These are phyloP conservation scores for Angomonas ambiguus DNA, from an alignment of 208 protist species.

Conservation along the genomic window DNA sequence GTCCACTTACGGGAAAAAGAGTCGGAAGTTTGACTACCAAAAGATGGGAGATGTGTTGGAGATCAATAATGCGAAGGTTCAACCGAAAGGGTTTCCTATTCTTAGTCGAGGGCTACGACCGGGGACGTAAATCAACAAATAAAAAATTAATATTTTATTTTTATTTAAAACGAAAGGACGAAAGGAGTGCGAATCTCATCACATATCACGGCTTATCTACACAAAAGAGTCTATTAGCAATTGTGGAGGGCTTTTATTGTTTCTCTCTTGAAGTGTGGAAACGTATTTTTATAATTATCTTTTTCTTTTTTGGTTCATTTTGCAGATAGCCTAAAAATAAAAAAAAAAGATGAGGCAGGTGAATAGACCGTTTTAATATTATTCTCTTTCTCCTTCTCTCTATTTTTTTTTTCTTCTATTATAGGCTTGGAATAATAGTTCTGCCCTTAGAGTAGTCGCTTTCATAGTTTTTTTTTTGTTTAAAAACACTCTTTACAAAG, in stretches of 20 bases:
- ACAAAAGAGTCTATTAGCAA: background rate
- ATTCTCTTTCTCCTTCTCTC: background rate
- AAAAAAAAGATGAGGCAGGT: no score
- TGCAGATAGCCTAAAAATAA: no score
- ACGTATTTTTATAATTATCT: background rate
- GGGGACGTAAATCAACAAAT: background rate
- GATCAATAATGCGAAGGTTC: constrained; percentile 89
- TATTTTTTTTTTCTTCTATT: constrained; percentile 1
- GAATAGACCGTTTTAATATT: no score
- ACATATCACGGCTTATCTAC: no score
- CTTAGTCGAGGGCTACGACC: constrained; percentile 65
- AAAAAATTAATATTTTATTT: background rate
- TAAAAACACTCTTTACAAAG: no score
- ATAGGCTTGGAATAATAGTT: background rate
- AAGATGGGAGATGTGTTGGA: constrained; percentile 90
- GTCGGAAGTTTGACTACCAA: constrained; percentile 79
- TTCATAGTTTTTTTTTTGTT: background rate
- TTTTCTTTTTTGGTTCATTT: no score
- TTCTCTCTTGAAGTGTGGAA: background rate
- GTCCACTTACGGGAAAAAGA: constrained; percentile 72
- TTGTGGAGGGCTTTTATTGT: constrained; percentile 3
- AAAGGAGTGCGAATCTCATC: no score
- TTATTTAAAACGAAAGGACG: background rate
- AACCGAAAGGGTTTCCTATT: constrained; percentile 85
- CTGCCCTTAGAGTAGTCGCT: background rate